A percentile compares a stretch with the other conserved stretches of the same genome.
Evolutionary conservation across 2,329 filamentous ascomycete species (phyloP).

Genomic region (Microsporum audouinii): DNA sequence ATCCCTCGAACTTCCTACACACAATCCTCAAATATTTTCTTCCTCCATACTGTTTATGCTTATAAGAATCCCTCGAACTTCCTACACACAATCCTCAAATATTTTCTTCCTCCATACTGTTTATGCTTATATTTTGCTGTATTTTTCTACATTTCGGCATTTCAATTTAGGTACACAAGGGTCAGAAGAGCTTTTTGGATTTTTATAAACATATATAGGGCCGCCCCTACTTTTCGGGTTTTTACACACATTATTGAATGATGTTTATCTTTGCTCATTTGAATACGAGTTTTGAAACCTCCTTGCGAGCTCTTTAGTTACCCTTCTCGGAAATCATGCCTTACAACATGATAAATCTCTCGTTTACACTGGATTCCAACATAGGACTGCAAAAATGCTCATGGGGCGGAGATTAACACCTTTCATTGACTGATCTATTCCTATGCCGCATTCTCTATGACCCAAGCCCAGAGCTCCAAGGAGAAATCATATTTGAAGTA

Average conservation of each 20-base stretch:
- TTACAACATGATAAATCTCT: neutral
- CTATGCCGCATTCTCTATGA: neutral
- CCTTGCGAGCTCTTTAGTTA: neutral
- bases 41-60: neutral
- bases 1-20: neutral
- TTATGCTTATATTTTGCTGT: neutral
- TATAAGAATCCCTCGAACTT: neutral
- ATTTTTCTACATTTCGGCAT: neutral
- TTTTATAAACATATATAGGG: neutral
- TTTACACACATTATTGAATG: neutral
- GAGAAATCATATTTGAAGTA: neutral
- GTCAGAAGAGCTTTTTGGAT: neutral
- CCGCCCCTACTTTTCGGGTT: neutral
- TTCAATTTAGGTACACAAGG: neutral
- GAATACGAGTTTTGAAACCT: neutral
- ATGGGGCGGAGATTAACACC: neutral
- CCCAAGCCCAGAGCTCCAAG: neutral
- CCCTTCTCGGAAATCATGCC: no score
- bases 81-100: neutral
- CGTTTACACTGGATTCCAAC: neutral
- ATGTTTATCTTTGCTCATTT: neutral
- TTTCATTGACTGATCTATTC: neutral
- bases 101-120: neutral
- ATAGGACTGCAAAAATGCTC: neutral
- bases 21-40: neutral